Conservation (phyloP, 1,139 yeast genomes). For the Debaryomyces udenii region DNA sequence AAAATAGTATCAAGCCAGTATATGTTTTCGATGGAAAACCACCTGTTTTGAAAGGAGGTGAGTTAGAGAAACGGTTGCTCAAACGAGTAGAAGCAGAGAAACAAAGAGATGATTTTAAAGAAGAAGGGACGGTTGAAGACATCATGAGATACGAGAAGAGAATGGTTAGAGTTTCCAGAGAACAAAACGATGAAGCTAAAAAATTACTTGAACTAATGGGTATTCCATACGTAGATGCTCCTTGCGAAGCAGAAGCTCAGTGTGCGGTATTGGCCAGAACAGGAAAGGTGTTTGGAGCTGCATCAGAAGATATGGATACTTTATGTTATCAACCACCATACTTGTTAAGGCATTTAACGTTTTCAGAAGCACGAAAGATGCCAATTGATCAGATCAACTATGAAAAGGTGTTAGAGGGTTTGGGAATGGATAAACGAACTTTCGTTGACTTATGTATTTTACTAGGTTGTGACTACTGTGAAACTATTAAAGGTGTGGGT, state of each 20-base stretch:
- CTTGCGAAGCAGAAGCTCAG: conserved; percentile 98
- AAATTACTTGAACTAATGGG: conserved; percentile 84
- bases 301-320: conserved; percentile 99
- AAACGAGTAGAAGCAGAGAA: conserved; percentile 83
- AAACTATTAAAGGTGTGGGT: conserved; percentile 92
- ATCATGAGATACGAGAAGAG: conserved; percentile 79
- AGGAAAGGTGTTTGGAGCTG: conserved; percentile 94
- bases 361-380: conserved; percentile 89
- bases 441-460: conserved; percentile 91
- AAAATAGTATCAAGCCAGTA: conserved; percentile 90
- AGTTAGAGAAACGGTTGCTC: conserved; percentile 80
- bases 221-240: conserved; percentile 89
- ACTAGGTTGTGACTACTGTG: conserved; percentile 96
- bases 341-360: conserved; percentile 84
- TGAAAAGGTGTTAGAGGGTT: conserved; percentile 68
- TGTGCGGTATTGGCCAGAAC: conserved; percentile 90
- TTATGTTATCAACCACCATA: conserved; percentile 86
- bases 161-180: conserved; percentile 82
- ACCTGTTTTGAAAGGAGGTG: conserved; percentile 90
- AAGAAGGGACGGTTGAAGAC: conserved; percentile 79
- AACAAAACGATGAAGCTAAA: conserved; percentile 94
- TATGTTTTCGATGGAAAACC: conserved; percentile 98
- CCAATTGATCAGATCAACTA: conserved; percentile 87
- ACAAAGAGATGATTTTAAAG: conserved; percentile 71
- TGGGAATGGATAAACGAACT: conserved; percentile 69